Base-by-base conservation (phyloP, 1,284 basidiomycete species). In the Trametes hirsuta region DNA sequence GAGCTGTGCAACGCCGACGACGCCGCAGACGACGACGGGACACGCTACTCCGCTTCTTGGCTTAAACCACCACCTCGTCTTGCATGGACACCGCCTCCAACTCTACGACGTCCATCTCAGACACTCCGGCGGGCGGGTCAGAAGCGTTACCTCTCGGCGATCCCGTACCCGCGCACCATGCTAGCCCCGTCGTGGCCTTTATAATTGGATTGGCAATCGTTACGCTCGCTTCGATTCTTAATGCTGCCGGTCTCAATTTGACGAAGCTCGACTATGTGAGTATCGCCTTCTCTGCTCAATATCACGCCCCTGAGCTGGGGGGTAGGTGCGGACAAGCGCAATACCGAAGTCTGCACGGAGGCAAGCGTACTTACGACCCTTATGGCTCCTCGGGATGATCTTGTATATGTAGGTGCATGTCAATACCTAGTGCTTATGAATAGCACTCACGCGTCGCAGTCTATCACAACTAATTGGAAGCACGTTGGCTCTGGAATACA, bases 381-480 rank as follows among this genome's bases (percentile, higher is more conserved):
- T 93, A 67, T 94, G 93, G 91, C 76, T 94, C 6, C 76, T 94
- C 6, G 91, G 91, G 65, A 93, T 94, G 87, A 69, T 89, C 37
- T 78, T 94, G 10, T 93, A 93, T 71, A 91, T 93, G 88, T 88
- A 59, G 58, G 56, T 68, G 9, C 18, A 11, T 8, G 11, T 14
- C 5, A 2, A 18, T 1, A 5, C 6, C 5, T 3, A 2, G 2
- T 5, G 15, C 30, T 37, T 21, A 22, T 30, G 4, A 18, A 5
- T 10, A 15, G 5, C 24, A 15, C 24, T 37, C 4, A 49, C 11
- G 4, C 21, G 4, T 3, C 3, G 1, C 66, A 91, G 90, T 68
- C 74, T 94, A 45, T 94, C 91, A 1, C 93, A 95, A 73, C 77
- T 95, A 69, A 86, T 95, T 66, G 93, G 93, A 42, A 91, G 88